A percentile compares a stretch with the other conserved stretches of the same genome.
Evolutionary conservation across 1,284 basidiomycete species (phyloP).

Genomic region (Pulchroboletus neoregius): DNA sequence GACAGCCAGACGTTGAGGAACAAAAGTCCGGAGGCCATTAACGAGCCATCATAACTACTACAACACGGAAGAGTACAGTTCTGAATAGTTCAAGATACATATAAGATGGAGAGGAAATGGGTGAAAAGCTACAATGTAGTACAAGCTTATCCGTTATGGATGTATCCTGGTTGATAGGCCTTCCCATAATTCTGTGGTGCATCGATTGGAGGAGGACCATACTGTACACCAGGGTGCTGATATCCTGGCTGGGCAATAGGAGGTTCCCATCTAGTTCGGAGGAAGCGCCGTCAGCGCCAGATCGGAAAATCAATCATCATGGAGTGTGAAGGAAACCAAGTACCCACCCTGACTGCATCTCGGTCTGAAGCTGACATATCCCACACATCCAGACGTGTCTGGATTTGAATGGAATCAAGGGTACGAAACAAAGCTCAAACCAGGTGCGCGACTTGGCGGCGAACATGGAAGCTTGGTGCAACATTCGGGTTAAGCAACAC

Average conservation of each 20-base stretch:
- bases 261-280: slow-evolving; percentile 43
- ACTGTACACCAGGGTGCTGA: slow-evolving; percentile 27
- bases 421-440: slow-evolving; percentile 53
- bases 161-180: slow-evolving; percentile 32
- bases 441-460: slow-evolving; percentile 47
- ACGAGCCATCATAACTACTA: slow-evolving; percentile 1
- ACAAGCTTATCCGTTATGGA: slow-evolving; percentile 15
- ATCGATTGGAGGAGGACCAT: slow-evolving; percentile 7
- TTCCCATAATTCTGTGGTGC: slow-evolving; percentile 13
- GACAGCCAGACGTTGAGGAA: slow-evolving; percentile 4
- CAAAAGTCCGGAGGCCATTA: slow-evolving; percentile 1
- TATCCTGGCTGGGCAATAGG: slow-evolving; percentile 33
- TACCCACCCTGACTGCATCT: slow-evolving; percentile 43
- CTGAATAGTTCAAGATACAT: neutral
- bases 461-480: slow-evolving; percentile 39
- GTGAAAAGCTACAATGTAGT: neutral
- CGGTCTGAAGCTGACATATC: slow-evolving; percentile 48
- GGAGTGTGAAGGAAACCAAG: neutral
- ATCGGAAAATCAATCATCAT: neutral
- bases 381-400: slow-evolving; percentile 49
- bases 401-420: slow-evolving; percentile 44
- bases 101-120: neutral
- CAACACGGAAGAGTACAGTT: slow-evolving; percentile 1
- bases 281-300: neutral
- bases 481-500: neutral